These are phyloP conservation scores for Eimeria falciformis DNA, from an alignment of 169 alveolate species.

Conservation along the genomic window DNA sequence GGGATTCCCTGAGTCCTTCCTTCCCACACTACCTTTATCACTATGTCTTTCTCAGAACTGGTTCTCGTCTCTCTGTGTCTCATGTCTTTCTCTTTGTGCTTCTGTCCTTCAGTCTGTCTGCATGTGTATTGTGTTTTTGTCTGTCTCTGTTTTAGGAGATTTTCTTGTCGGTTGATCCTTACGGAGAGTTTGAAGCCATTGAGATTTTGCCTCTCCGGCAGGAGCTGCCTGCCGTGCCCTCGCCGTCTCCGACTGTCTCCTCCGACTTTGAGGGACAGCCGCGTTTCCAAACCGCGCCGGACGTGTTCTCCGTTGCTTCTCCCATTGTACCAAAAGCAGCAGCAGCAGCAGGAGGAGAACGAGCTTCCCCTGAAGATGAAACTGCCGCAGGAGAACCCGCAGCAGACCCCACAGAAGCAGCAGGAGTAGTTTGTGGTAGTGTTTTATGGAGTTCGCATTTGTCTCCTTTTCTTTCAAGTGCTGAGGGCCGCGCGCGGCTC, in stretches of 20 bases:
- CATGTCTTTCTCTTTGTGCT: neutral
- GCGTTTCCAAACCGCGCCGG: neutral
- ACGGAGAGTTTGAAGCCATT: neutral
- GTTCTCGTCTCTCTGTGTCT: neutral
- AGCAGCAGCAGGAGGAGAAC: constrained; percentile 1
- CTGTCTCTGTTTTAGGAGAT: neutral
- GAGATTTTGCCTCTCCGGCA: neutral
- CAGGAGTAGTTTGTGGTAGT: neutral
- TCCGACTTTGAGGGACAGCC: neutral
- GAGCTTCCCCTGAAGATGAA: neutral
- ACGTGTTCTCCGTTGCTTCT: neutral
- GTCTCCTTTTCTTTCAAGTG: neutral
- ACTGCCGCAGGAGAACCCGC: neutral
- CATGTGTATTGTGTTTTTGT: neutral
- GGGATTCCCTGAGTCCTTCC: too few species aligned
- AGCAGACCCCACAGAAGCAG: neutral
- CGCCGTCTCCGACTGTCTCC: too few species aligned
- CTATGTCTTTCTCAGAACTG: too few species aligned
- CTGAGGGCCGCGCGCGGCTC: neutral
- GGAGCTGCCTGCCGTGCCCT: neutral
- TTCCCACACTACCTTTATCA: too few species aligned
- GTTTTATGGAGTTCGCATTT: neutral
- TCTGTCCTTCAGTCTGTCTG: neutral
- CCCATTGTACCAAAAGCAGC: neutral
- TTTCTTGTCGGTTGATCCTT: neutral